These are phyloP conservation scores for Neospermospora avenae DNA, from an alignment of 2,329 filamentous ascomycete genomes.

Conservation along the genomic window DNA sequence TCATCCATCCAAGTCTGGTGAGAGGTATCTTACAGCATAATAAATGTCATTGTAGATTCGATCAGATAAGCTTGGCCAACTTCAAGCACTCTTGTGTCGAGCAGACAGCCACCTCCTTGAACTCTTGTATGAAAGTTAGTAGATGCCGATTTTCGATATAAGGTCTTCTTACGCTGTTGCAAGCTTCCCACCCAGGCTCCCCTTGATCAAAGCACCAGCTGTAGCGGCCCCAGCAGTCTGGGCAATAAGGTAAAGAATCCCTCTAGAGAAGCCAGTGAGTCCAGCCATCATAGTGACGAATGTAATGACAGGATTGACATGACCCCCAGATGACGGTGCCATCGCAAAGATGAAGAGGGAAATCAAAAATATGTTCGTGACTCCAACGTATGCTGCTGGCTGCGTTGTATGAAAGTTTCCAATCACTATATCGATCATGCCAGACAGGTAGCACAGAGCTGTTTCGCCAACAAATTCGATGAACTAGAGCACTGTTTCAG, in stretches of 20 bases:
- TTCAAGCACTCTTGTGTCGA: constrained; percentile 29
- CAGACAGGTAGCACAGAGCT: constrained; percentile 34
- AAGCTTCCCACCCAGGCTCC: constrained; percentile 34
- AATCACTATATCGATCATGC: constrained; percentile 34
- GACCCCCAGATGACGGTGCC: constrained; percentile 48
- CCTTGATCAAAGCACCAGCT: constrained; percentile 41
- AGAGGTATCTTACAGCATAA: constrained; percentile 37
- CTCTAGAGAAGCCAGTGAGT: constrained; percentile 47
- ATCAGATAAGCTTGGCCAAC: constrained; percentile 45
- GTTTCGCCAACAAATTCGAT: constrained; percentile 35
- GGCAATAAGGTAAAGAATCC: constrained; percentile 47
- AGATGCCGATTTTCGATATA: constrained; percentile 20
- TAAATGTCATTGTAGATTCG: constrained; percentile 47
- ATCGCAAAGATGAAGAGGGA: constrained; percentile 49
- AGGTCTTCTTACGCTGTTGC: constrained; percentile 31
- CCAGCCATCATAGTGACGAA: constrained; percentile 51
- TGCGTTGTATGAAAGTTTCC: constrained; percentile 30
- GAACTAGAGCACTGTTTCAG: constrained; percentile 20
- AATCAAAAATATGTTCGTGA: constrained; percentile 37
- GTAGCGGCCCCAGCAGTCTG: constrained; percentile 45
- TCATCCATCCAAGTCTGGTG: background rate
- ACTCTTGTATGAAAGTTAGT: constrained; percentile 22
- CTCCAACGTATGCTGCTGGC: constrained; percentile 34
- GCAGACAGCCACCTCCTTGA: constrained; percentile 34
- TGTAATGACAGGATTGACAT: constrained; percentile 53